Evolutionary conservation across 2,329 filamentous ascomycete species (phyloP), one percentile per base, ranked within the genome.

Genomic region (Clarireedia sp.): DNA sequence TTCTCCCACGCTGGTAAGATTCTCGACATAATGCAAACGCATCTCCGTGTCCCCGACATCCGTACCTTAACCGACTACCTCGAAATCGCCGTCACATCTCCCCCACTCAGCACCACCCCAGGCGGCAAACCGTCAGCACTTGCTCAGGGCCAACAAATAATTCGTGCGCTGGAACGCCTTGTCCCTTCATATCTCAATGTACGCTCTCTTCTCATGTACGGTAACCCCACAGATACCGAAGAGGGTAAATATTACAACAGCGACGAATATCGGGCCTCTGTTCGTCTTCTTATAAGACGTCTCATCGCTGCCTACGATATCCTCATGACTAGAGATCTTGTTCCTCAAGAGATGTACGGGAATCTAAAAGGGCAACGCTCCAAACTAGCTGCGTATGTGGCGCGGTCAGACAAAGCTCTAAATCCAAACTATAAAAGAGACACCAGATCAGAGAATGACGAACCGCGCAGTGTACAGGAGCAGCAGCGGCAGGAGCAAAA

Each of bases 1-100:
- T 79, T 95, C 60, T 71, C 74, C 3, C 78, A 86, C 61, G 86
- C 88, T 4, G 81, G 75, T 50, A 70, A 75, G 50, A 75, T 95
- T 24, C 72, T 96, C 29, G 75, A 83, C 51, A 68, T 80, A 50
- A 90, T 91, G 85, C 63, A 69, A 46, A 62, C 66, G 26, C 68
- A 66, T 5, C 63, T 75, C 14, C 61, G 67, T 10, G 66, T 72
- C 3, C 77, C 79, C 1, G 82, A 87, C 60, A 61, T 78, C 5
- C 66, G 71, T 40, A 68, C 75, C 17, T 68, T 86, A 57, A 73
- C 75, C 40, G 67, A 75, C 6, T 88, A 84, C 67, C 73, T 88
- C 26, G 74, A 77, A 37, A 70, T 80, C 14, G 78, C 81, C 4
- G 70, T 82, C 45, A 64, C 38, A 14, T 57, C 58, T 10, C 53